Evolutionary conservation across 192 early-diverging fungal genomes (phyloP).

Genomic region (Entomortierella beljakovae): DNA sequence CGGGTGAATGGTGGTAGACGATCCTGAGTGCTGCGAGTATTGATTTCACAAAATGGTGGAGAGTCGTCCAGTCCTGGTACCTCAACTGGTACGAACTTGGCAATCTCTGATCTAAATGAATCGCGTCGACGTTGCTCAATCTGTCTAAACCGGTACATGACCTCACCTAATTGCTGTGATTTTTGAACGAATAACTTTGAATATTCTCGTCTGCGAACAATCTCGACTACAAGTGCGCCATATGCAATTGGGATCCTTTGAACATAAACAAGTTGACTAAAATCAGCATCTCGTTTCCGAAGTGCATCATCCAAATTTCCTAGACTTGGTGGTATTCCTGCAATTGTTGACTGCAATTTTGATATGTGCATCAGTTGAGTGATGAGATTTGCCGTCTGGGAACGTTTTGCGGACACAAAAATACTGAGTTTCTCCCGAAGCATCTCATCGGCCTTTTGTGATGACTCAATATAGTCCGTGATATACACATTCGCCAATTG

Average conservation of each 20-base stretch:
- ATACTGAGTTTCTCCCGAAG: slow-evolving; percentile 42
- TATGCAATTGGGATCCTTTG: slow-evolving; percentile 62
- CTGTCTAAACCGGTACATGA: slow-evolving; percentile 54
- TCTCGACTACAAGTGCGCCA: slow-evolving; percentile 61
- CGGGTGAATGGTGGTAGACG: slow-evolving; percentile 49
- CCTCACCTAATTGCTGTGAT: slow-evolving; percentile 54
- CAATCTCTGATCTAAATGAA: slow-evolving; percentile 52
- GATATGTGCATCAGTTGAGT: slow-evolving; percentile 55
- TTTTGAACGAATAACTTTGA: slow-evolving; percentile 53
- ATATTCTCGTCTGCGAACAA: slow-evolving; percentile 66
- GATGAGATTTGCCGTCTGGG: slow-evolving; percentile 48
- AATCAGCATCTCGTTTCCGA: slow-evolving; percentile 41
- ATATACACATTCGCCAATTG: slow-evolving; percentile 59
- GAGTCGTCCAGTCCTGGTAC: slow-evolving; percentile 56
- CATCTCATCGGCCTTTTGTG: slow-evolving; percentile 29
- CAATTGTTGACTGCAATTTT: slow-evolving; percentile 54
- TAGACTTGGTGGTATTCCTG: slow-evolving; percentile 54
- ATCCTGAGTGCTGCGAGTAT: slow-evolving; percentile 45
- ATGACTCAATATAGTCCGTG: slow-evolving; percentile 52
- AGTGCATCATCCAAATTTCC: slow-evolving; percentile 39
- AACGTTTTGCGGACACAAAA: slow-evolving; percentile 51
- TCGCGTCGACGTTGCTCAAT: slow-evolving; percentile 54
- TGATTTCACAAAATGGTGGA: slow-evolving; percentile 63
- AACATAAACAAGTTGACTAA: slow-evolving; percentile 51
- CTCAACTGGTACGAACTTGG: slow-evolving; percentile 53